A percentile compares a stretch with the other conserved stretches of the same genome.
phyloP scores from a whole-genome alignment of 2,329 filamentous ascomycete genomes.

The Diplodia seriata region DNA sequence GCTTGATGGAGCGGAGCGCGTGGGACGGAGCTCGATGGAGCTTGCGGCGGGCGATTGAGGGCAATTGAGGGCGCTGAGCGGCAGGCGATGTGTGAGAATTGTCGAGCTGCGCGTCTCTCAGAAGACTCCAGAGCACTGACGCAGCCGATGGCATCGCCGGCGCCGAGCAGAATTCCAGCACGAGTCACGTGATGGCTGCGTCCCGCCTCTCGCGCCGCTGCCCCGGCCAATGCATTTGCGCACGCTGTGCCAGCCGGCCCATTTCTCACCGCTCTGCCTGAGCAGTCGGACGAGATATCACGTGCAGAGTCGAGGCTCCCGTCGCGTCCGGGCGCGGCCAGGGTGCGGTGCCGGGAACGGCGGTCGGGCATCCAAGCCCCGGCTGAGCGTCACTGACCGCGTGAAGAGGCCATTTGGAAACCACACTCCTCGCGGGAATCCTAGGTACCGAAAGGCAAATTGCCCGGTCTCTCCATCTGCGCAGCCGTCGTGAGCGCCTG shows the following conservation, averaged over 20 bases:
- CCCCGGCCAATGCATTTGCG: not conserved
- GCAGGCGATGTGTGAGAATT: slow-evolving; percentile 15
- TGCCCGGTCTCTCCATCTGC: not conserved
- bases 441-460: not conserved
- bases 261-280: not conserved
- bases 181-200: not conserved
- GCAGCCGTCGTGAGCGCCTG: not conserved
- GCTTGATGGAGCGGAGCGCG: not conserved
- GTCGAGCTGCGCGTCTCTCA: slow-evolving; percentile 5
- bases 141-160: not conserved
- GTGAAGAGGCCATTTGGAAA: slow-evolving; percentile 4
- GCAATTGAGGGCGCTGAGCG: slow-evolving; percentile 19
- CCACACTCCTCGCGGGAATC: not conserved
- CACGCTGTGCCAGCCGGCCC: not conserved
- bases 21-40: slow-evolving; percentile 1
- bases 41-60: slow-evolving; percentile 20
- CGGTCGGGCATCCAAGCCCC: slow-evolving; percentile 22
- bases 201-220: not conserved
- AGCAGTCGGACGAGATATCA: not conserved
- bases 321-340: slow-evolving; percentile 13
- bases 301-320: slow-evolving; percentile 1
- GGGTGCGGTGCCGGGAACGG: slow-evolving; percentile 24
- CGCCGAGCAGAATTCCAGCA: not conserved
- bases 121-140: slow-evolving; percentile 26
- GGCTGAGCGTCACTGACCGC: not conserved